Conservation (phyloP, 768 basidiomycete species). For the Tephrocybe sp. region DNA sequence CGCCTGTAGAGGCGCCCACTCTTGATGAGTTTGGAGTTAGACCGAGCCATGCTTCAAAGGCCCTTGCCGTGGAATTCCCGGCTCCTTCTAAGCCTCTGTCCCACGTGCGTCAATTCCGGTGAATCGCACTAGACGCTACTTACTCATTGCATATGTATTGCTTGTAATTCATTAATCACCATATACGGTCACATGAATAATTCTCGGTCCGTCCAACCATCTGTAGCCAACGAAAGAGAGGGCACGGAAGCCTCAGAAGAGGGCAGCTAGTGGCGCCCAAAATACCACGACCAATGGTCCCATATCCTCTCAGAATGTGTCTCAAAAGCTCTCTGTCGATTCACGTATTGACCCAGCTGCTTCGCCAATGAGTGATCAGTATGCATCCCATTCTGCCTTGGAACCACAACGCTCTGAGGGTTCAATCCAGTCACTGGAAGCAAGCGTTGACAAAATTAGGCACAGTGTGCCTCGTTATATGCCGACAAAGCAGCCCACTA, state of each 20-base stretch:
- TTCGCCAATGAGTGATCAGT: neutral
- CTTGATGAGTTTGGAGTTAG: conserved; percentile 53
- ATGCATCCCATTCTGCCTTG: neutral
- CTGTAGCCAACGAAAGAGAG: conserved; percentile 74
- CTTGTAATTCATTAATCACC: conserved; percentile 25
- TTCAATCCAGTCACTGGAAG: neutral
- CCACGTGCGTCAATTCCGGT: conserved; percentile 87
- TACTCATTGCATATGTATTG: conserved; percentile 30
- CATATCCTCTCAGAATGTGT: neutral
- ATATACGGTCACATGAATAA: conserved; percentile 17
- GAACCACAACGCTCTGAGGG: neutral
- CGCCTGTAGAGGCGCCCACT: conserved; percentile 42
- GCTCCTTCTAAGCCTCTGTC: conserved; percentile 62
- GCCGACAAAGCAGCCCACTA: no score
- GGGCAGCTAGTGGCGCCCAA: neutral
- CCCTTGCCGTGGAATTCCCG: conserved; percentile 33
- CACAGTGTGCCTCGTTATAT: no score
- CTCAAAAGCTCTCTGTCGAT: neutral
- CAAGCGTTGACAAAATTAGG: neutral
- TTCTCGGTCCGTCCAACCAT: conserved; percentile 20
- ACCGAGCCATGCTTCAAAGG: conserved; percentile 20
- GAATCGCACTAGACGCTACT: conserved; percentile 48
- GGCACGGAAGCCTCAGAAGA: conserved; percentile 61
- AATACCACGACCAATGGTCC: neutral
- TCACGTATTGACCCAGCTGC: neutral